Evolutionary conservation across 2,329 filamentous ascomycete genomes (phyloP).

Genomic region (Diaporthe australafricana): DNA sequence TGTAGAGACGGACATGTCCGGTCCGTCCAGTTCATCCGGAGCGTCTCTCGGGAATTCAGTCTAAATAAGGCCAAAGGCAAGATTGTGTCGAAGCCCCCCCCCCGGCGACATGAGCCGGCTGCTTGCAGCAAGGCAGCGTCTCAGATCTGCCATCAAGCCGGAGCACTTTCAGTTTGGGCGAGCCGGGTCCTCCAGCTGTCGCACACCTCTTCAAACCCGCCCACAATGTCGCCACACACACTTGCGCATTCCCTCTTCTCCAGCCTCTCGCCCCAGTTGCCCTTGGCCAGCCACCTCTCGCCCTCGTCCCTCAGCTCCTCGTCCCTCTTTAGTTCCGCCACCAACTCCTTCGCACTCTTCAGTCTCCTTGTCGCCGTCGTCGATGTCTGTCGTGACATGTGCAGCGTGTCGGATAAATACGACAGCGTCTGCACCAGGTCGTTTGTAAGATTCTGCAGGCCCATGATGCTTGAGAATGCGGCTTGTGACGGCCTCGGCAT

Average conservation of each 20-base stretch:
- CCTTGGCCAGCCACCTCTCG: conserved; percentile 81
- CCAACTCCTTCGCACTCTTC: conserved; percentile 84
- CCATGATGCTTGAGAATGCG: conserved; percentile 74
- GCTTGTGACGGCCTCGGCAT: conserved; percentile 74
- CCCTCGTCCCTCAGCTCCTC: conserved; percentile 86
- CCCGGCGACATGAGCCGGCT: neutral
- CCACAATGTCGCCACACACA: conserved; percentile 88
- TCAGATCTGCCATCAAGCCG: conserved; percentile 45
- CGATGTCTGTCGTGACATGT: conserved; percentile 92
- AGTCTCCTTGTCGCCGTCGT: conserved; percentile 83
- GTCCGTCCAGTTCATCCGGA: neutral
- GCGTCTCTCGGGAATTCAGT: conserved; percentile 7
- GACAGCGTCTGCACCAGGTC: conserved; percentile 85
- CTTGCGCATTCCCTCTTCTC: conserved; percentile 82
- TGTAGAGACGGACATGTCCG: neutral
- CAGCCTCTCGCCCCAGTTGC: conserved; percentile 85
- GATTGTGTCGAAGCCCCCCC: conserved; percentile 7
- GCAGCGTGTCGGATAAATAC: conserved; percentile 88
- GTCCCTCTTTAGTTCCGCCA: conserved; percentile 86
- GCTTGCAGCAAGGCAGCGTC: neutral
- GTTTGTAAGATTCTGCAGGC: conserved; percentile 76
- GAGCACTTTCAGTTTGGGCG: conserved; percentile 67
- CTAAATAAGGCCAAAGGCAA: conserved; percentile 8
- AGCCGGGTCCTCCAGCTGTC: conserved; percentile 84
- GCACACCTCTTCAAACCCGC: conserved; percentile 92